Evolutionary conservation across 73 alveolate species (phyloP), one percentile per base, ranked within the genome.

Genomic region (Blepharisma japonicum): DNA sequence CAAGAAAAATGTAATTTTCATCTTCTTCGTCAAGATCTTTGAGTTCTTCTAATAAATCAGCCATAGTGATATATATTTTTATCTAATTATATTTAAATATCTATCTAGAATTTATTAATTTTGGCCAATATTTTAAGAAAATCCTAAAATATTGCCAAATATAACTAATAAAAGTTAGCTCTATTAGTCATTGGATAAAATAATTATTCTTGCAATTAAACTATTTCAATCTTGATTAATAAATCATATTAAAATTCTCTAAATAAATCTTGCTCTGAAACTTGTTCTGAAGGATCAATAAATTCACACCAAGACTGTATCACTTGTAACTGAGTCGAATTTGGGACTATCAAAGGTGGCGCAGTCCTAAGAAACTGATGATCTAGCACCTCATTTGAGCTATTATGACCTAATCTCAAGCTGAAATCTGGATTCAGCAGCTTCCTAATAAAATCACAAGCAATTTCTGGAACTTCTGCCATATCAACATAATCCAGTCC

Each of bases 401-500:
- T 25, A 61, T 39, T 25, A 18, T 11, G 18, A 2, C 74, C 74
- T 61, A 61, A 5, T 5, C 74, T 61, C 18, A 39, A 14, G 11
- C 18, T 25, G 0, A 39, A 39, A 25, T 61, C 49, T 14, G 74
- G 74, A 5, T 25, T 20, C 49, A 61, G 47, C 14, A 61, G 74
- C 4, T 39, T 61, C 18, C 14, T 61, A 61, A 61, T 61, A 8
- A 61, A 61, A 61, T 61, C 47, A 14, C 74, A 9, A 18, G 74
- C 74, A 20, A 39, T 14, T 9, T 39, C 74, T 14, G 38, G 39
- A 2, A 61, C 39, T 14, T 61, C 74, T 61, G 14, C 5, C 74
- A 61, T 61, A 61, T 61, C 74, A 61, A 61, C 74, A 61, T 61
- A 9, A 8, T 61, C 47, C 14, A 61, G 14, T 25, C 74, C 74